These are phyloP conservation scores for Trichocladium antarcticum DNA, from an alignment of 495 filamentous ascomycete genomes.

Conservation along the genomic window DNA sequence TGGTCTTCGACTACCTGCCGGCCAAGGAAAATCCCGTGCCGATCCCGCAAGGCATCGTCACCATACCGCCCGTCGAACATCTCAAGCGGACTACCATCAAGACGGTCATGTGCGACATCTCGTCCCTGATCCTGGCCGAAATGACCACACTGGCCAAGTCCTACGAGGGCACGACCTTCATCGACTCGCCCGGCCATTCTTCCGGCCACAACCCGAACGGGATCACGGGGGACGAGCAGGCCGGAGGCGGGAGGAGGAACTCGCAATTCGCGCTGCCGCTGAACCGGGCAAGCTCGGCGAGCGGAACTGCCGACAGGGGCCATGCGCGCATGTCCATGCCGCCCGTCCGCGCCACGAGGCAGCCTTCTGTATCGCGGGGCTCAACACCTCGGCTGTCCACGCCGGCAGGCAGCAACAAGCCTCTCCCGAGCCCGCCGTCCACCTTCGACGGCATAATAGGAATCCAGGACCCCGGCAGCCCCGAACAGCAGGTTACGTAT, in stretches of 20 bases:
- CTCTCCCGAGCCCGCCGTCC: conserved; percentile 47
- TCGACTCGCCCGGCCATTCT: conserved; percentile 59
- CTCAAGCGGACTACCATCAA: conserved; percentile 84
- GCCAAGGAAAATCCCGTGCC: conserved; percentile 32
- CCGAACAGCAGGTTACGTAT: conserved; percentile 21
- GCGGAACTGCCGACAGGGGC: conserved; percentile 35
- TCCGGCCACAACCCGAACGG: conserved; percentile 29
- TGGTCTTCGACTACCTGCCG: conserved; percentile 63
- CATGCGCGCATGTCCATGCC: conserved; percentile 74
- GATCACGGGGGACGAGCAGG: conserved; percentile 25
- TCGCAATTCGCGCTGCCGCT: conserved; percentile 41
- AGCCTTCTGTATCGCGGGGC: conserved; percentile 26
- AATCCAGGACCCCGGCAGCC: conserved; percentile 21
- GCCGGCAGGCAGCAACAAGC: conserved; percentile 36
- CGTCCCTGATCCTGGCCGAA: conserved; percentile 71
- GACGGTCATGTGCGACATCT: conserved; percentile 87
- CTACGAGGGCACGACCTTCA: conserved; percentile 63
- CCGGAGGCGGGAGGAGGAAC: conserved; percentile 37
- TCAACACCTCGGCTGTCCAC: conserved; percentile 46
- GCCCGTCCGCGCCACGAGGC: conserved; percentile 31
- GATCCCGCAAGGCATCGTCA: conserved; percentile 51
- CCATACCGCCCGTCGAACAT: conserved; percentile 59
- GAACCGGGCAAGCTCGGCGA: conserved; percentile 41
- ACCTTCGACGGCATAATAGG: conserved; percentile 62
- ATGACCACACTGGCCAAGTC: conserved; percentile 79